phyloP scores from a whole-genome alignment of 2,329 filamentous ascomycete genomes.

The Fonsecaea multimorphosa region DNA sequence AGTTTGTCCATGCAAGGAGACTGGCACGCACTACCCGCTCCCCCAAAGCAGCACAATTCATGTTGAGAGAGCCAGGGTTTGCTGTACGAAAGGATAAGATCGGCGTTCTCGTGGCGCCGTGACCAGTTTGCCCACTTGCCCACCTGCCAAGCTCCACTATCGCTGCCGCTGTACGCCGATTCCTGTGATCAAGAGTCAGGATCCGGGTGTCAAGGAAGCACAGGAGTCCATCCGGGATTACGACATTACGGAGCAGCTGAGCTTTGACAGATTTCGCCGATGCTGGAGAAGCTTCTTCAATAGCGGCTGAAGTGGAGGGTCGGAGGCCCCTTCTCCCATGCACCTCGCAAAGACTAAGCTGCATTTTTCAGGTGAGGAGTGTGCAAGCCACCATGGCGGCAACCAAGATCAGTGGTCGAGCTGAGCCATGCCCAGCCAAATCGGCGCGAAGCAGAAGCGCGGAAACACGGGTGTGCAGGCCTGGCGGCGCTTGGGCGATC shows the following conservation, averaged over 20 bases:
- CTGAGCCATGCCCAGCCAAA: constrained; percentile 11
- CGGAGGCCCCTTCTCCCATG: constrained; percentile 8
- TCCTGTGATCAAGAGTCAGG: neutral
- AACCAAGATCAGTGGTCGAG: constrained; percentile 4
- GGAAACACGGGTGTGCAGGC: constrained; percentile 7
- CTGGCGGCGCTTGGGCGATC: constrained; percentile 19
- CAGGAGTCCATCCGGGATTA: neutral
- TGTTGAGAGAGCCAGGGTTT: constrained; percentile 6
- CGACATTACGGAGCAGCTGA: constrained; percentile 2
- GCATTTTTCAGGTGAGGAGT: constrained; percentile 19
- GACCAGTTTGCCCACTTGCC: neutral
- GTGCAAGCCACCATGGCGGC: constrained; percentile 21
- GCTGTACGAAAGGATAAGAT: constrained; percentile 15
- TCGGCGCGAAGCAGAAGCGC: constrained; percentile 19
- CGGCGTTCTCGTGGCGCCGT: constrained; percentile 12
- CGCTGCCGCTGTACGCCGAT: constrained; percentile 15
- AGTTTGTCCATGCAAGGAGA: constrained; percentile 6
- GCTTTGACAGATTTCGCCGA: constrained; percentile 1
- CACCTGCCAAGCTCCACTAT: no score
- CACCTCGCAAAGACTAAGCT: constrained; percentile 22
- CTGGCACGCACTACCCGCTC: neutral
- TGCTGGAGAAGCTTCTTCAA: neutral
- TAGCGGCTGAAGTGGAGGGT: constrained; percentile 3
- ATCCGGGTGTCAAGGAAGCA: neutral
- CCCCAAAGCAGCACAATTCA: neutral